Evolutionary conservation across 1,284 basidiomycete species (phyloP).

Genomic region (Testicularia cyperi): DNA sequence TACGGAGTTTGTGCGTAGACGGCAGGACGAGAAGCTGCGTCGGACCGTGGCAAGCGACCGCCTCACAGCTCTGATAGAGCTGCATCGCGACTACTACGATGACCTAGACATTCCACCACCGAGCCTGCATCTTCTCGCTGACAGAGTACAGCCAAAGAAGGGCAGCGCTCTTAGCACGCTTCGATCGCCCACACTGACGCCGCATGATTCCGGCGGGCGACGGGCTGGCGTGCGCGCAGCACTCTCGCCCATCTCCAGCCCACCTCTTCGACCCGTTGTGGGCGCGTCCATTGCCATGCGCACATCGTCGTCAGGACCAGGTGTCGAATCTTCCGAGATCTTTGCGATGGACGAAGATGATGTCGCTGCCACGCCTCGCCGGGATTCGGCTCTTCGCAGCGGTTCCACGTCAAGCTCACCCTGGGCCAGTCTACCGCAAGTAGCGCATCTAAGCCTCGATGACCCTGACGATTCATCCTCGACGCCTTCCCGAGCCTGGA

Average conservation of each 20-base stretch:
- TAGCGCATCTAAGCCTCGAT: conserved; percentile 31
- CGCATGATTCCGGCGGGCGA: conserved; percentile 56
- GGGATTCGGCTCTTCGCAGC: conserved; percentile 2
- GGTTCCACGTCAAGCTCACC: conserved; percentile 15
- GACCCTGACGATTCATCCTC: conserved; percentile 14
- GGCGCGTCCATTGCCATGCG: not conserved
- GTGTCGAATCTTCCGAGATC: conserved; percentile 61
- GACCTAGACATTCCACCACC: conserved; percentile 75
- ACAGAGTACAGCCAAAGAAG: conserved; percentile 47
- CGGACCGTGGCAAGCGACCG: conserved; percentile 69
- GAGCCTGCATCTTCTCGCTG: conserved; percentile 57
- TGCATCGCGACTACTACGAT: conserved; percentile 75
- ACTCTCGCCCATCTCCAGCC: conserved; percentile 35
- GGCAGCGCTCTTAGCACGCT: conserved; percentile 27
- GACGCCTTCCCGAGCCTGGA: conserved; percentile 61
- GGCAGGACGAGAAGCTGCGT: conserved; percentile 72
- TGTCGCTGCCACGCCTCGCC: conserved; percentile 16
- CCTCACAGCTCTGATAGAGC: conserved; percentile 68
- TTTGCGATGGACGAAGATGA: conserved; percentile 71
- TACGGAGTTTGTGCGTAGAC: conserved; percentile 66
- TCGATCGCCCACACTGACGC: conserved; percentile 34
- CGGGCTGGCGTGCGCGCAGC: conserved; percentile 56
- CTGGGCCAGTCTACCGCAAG: conserved; percentile 28
- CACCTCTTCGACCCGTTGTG: conserved; percentile 27
- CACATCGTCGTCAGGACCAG: conserved; percentile 3